Base-by-base conservation (phyloP, 768 basidiomycete species). In the Chlorophyllum brunneum region DNA sequence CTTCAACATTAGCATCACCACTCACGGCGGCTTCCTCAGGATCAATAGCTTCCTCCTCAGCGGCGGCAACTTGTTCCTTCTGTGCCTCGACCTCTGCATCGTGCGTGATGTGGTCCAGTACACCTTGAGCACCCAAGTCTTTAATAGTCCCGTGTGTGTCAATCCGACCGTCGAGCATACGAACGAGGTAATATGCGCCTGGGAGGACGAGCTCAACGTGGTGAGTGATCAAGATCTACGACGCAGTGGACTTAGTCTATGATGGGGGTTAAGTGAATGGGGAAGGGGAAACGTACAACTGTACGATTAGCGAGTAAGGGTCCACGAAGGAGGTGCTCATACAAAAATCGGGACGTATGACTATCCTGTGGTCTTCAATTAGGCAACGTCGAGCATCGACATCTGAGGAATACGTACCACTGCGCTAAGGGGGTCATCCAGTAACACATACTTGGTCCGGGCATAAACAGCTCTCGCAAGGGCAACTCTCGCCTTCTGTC, bases 401-500 rank as follows among this genome's bases (percentile, higher is more conserved):
- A 42, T 47, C 6, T 39, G 2, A 9, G 24, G 18, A 24, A 24
- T 3, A 70, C 85, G 38, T 72, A 86, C 88, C 41, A 92, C 88
- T 2, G 89, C 89, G 56, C 88, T 89, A 30, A 92, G 67, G 3
- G 88, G 87, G 60, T 92, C 90, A 58, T 92, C 88, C 37, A 92
- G 65, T n/a, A 92, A 70, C 0, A 91, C 81, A 55, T 78, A 84
- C 65, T 77, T 79, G 22, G 82, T 83, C 13, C 76, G 70, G 22
- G 86, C 83, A 65, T 92, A 93, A 0, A 90, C 83, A 0, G 91
- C 90, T 11, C 91, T 80, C 9, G 90, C 91, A 8, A 93, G 76
- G 0, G 89, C 89, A 13, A 92, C 87, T 56, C 87, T 85, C 48
- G 88, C 86, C 65, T 92, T 92, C 68, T 92, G 89, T 5, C 90